phyloP scores from a whole-genome alignment of 176 grass and related monocot species.

The Aegilops sharonensis region DNA sequence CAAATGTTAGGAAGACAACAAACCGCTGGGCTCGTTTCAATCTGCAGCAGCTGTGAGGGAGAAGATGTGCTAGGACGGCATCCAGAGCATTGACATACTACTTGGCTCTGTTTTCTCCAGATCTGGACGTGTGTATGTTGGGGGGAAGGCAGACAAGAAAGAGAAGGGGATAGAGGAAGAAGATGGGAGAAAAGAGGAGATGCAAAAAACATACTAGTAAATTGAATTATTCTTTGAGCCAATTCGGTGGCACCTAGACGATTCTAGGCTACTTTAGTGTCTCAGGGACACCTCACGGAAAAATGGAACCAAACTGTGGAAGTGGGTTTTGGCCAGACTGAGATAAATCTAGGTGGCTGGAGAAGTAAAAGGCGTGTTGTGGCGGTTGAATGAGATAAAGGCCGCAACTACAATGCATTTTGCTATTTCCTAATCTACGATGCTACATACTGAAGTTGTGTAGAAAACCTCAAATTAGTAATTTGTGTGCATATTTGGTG shows the following conservation, averaged over 20 bases:
- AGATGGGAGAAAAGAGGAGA: not conserved
- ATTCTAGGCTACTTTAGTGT: not conserved
- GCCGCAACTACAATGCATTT: not conserved
- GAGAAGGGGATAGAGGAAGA: not conserved
- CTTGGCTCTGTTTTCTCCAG: not conserved
- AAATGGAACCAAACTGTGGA: not conserved
- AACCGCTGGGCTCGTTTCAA: not conserved
- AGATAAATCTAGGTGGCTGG: not conserved
- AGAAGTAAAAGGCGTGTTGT: not conserved
- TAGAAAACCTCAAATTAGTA: not conserved
- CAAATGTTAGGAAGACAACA: not conserved
- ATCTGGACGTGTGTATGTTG: not conserved
- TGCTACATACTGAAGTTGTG: not conserved
- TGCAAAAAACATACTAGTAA: not conserved
- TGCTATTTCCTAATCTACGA: not conserved
- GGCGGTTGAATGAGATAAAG: not conserved
- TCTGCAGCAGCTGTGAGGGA: not conserved
- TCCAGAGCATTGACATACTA: too few relatives aligned
- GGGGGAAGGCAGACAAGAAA: not conserved
- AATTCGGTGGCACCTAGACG: not conserved
- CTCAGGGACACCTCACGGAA: not conserved
- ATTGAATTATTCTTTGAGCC: not conserved
- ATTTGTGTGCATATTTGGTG: constrained; percentile 1
- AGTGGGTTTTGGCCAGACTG: not conserved
- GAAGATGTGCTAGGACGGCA: too few relatives aligned